Conservation (phyloP, 495 filamentous ascomycete genomes). For the Xylaria longipes region DNA sequence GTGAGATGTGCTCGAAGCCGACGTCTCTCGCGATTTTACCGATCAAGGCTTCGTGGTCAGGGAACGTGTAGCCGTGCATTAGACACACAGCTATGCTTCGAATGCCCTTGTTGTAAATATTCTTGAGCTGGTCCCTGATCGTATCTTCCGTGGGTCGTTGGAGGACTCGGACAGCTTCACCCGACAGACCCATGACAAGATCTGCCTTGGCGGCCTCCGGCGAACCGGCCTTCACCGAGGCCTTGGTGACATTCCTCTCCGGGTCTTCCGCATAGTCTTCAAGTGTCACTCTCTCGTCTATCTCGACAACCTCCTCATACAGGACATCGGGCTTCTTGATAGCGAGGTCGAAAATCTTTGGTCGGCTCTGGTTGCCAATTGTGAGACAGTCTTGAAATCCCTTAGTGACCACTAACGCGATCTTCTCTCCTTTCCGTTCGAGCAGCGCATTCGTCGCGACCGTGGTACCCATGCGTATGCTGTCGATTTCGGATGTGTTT, state of each 20-base stretch:
- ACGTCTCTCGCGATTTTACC: constrained; percentile 72
- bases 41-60: constrained; percentile 73
- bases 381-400: constrained; percentile 92
- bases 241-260: constrained; percentile 59
- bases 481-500: constrained; percentile 83
- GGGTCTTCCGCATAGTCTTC: constrained; percentile 90
- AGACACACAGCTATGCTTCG: constrained; percentile 77
- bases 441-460: constrained; percentile 89
- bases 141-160: constrained; percentile 59
- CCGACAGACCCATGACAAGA: constrained; percentile 69
- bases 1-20: constrained; percentile 76
- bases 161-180: constrained; percentile 74
- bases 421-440: constrained; percentile 92
- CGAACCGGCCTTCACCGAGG: constrained; percentile 53
- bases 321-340: constrained; percentile 82
- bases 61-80: constrained; percentile 84
- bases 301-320: constrained; percentile 76
- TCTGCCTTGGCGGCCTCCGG: constrained; percentile 53
- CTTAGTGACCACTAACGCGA: constrained; percentile 88
- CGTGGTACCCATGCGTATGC: constrained; percentile 88
- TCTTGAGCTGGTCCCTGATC: constrained; percentile 62
- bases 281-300: constrained; percentile 83
- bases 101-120: constrained; percentile 67
- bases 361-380: constrained; percentile 84
- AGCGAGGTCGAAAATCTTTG: constrained; percentile 82